Evolutionary conservation across 148 eudicot species (phyloP).

Genomic region (Agrostemma githago): DNA sequence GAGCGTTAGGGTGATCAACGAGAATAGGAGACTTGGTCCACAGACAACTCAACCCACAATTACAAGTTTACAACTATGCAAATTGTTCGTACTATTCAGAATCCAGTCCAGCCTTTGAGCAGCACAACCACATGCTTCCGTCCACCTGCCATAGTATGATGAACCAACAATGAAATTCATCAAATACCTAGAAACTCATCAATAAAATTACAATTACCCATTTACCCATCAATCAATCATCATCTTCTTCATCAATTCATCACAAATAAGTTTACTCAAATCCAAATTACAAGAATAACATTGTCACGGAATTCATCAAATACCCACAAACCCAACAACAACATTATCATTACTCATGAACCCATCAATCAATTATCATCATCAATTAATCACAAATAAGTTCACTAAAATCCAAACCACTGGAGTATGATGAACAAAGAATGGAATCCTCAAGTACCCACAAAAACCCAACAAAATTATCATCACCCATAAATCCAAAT

Average conservation of each 20-base stretch:
- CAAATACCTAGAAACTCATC: too few species aligned
- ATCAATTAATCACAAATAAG: not conserved
- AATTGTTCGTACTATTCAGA: constrained; percentile 87
- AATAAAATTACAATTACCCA: not conserved
- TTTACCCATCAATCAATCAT: not conserved
- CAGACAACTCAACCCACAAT: constrained; percentile 83
- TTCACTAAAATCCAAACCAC: not conserved
- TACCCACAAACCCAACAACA: constrained; percentile 11
- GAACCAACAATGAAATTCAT: too few species aligned
- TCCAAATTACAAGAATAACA: not conserved
- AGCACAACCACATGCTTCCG: constrained; percentile 67
- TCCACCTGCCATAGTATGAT: constrained; percentile 30
- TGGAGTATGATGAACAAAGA: too few species aligned
- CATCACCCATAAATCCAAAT: too few species aligned
- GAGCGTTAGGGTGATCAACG: constrained; percentile 87
- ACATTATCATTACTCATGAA: not conserved
- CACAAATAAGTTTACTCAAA: constrained; percentile 46
- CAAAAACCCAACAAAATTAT: not conserved
- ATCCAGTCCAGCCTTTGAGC: constrained; percentile 98
- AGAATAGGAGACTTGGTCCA: constrained; percentile 85
- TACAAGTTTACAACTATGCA: constrained; percentile 77
- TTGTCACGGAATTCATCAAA: not conserved
- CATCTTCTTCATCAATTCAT: not conserved
- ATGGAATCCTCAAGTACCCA: not conserved
- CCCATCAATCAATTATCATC: not conserved